Conservation (phyloP, 257 asterid genomes). For the Ballota nigra region DNA sequence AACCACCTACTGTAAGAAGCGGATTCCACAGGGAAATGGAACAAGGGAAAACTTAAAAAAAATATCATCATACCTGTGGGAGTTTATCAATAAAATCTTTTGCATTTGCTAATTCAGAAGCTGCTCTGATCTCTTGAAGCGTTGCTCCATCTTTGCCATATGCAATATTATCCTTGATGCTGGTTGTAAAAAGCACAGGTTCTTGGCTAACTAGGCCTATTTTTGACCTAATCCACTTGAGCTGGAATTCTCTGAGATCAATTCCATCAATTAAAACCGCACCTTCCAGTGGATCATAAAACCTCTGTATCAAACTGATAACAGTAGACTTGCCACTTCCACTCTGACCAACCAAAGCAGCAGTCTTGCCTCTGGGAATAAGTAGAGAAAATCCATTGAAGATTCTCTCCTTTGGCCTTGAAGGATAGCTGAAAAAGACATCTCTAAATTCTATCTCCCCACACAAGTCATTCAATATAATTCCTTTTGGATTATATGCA, state of each 20-base stretch:
- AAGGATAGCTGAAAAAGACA: conserved; percentile 48
- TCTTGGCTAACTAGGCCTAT: conserved; percentile 68
- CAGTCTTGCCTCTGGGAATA: conserved; percentile 38
- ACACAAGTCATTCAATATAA: conserved; percentile 29
- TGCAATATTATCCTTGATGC: conserved; percentile 55
- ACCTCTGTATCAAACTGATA: conserved; percentile 46
- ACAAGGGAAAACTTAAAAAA: too few relatives aligned
- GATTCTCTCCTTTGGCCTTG: conserved; percentile 40
- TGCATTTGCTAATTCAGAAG: conserved; percentile 51
- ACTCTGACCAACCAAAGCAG: conserved; percentile 60
- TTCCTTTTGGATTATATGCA: conserved; percentile 42
- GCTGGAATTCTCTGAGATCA: conserved; percentile 43
- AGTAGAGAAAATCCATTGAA: conserved; percentile 34
- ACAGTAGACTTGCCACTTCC: conserved; percentile 65
- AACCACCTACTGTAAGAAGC: too few relatives aligned
- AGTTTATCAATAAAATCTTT: conserved; percentile 39
- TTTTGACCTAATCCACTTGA: conserved; percentile 53
- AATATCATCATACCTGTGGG: conserved; percentile 35
- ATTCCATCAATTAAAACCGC: conserved; percentile 41
- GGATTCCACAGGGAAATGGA: not conserved
- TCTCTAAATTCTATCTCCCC: conserved; percentile 39
- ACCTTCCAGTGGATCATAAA: conserved; percentile 52
- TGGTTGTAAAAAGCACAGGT: conserved; percentile 50
- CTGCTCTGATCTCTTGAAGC: conserved; percentile 47
- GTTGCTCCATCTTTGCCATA: conserved; percentile 53